Percentiles rank a stretch among this genome's conserved stretches.
phyloP scores from a whole-genome alignment of 192 early-diverging fungal species.

The Gaertneriomyces semiglobifer region DNA sequence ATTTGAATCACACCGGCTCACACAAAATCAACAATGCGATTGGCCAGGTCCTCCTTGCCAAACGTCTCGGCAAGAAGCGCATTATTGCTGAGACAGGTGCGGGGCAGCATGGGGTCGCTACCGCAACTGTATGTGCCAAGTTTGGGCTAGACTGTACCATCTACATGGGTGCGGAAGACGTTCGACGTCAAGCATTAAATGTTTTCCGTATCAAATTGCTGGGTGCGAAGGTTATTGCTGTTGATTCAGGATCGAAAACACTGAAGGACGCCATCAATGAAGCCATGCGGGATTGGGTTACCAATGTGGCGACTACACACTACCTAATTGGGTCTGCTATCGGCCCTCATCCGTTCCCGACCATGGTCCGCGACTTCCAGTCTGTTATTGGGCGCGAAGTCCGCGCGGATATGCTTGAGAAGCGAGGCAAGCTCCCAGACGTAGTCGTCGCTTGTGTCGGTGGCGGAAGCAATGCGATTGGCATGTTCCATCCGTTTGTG shows the following conservation, averaged over 20 bases:
- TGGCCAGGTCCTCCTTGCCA: conserved; percentile 90
- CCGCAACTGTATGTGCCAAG: conserved; percentile 97
- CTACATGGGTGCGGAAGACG: conserved; percentile 98
- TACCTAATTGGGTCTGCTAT: conserved; percentile 97
- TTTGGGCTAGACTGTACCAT: conserved; percentile 94
- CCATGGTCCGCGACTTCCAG: conserved; percentile 96
- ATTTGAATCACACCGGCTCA: conserved; percentile 97
- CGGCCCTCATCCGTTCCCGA: conserved; percentile 96
- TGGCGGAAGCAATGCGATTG: conserved; percentile 96
- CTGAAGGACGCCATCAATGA: conserved; percentile 99
- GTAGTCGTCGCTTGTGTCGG: conserved; percentile 95
- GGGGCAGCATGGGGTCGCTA: conserved; percentile 97
- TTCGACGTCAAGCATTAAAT: conserved; percentile 87
- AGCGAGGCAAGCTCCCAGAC: conserved; percentile 83
- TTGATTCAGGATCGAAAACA: conserved; percentile 62
- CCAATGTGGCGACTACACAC: conserved; percentile 90
- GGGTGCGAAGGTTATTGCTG: conserved; percentile 88
- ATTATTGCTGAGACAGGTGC: conserved; percentile 99
- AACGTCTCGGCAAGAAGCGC: conserved; percentile 90
- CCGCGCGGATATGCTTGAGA: conserved; percentile 75
- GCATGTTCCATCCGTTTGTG: conserved; percentile 94
- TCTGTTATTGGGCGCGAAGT: conserved; percentile 93
- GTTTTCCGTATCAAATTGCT: conserved; percentile 94
- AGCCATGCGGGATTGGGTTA: conserved; percentile 98
- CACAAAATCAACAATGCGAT: conserved; percentile 99